A percentile compares a stretch with the other conserved stretches of the same genome.
Evolutionary conservation across 148 eudicot species (phyloP).

Genomic region (Vaccinium myrtillus): DNA sequence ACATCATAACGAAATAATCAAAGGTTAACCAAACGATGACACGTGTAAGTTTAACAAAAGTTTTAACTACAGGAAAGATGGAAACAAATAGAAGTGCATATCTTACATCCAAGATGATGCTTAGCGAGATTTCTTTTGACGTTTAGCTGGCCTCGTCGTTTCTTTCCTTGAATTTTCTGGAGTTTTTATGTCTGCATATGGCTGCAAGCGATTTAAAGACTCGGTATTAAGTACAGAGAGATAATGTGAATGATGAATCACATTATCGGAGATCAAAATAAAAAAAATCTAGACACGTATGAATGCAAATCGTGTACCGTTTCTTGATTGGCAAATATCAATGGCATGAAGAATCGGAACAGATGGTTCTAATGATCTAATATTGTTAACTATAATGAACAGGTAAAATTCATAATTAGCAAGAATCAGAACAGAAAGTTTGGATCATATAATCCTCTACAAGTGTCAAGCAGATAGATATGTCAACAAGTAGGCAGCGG

Average conservation of each 20-base stretch:
- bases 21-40: too few relatives aligned
- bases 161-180: constrained; percentile 52
- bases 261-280: not conserved
- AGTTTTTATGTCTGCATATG: constrained; percentile 31
- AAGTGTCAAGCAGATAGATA: not conserved
- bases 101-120: constrained; percentile 10
- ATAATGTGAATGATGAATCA: not conserved
- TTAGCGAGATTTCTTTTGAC: constrained; percentile 53
- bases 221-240: not conserved
- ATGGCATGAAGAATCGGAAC: not conserved
- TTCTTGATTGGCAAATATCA: not conserved
- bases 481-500: not conserved
- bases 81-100: constrained; percentile 17
- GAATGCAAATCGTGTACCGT: not conserved
- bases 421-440: not conserved
- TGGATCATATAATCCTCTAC: not conserved
- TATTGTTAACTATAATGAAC: not conserved
- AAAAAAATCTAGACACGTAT: not conserved
- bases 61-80: too few relatives aligned
- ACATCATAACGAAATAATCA: not conserved
- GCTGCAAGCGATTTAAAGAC: constrained; percentile 26
- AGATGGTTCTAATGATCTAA: not conserved
- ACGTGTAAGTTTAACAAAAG: too few relatives aligned
- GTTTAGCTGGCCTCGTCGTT: constrained; percentile 53
- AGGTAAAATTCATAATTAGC: not conserved